Conservation (phyloP, 2,329 filamentous ascomycete genomes). For the Apiospora hydei region DNA sequence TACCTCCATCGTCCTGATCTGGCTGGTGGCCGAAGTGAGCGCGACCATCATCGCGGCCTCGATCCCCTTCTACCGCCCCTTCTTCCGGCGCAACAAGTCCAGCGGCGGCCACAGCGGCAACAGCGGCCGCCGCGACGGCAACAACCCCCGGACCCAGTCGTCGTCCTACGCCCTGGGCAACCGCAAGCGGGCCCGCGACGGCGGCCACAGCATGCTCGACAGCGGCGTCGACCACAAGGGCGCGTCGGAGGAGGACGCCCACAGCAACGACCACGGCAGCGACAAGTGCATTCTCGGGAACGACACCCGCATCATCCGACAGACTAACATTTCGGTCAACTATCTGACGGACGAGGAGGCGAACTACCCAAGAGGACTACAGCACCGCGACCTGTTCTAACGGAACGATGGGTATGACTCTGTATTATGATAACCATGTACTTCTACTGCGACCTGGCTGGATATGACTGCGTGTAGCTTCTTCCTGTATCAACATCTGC, state of each 20-base stretch:
- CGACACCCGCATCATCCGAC: background rate
- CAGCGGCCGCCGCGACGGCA: background rate
- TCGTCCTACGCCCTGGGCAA: background rate
- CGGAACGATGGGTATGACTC: no score
- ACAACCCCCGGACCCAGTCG: background rate
- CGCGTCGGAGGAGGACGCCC: background rate
- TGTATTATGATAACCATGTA: background rate
- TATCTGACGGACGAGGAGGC: background rate
- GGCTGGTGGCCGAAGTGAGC: slow-evolving; percentile 25
- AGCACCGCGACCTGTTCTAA: background rate
- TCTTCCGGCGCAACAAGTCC: slow-evolving; percentile 1
- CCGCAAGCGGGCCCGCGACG: background rate
- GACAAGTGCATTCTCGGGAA: background rate
- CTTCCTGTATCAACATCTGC: background rate
- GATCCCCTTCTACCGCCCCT: slow-evolving; percentile 26
- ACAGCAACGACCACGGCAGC: background rate
- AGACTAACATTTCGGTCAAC: background rate
- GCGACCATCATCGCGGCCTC: slow-evolving; percentile 25
- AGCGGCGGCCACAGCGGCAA: background rate
- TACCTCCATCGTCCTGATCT: slow-evolving; percentile 24
- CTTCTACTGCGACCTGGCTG: background rate
- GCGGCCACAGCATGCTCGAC: slow-evolving; percentile 5
- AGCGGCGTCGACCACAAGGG: slow-evolving; percentile 6
- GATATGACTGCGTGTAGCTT: background rate
- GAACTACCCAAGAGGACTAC: background rate